Conservation (phyloP, 2,329 filamentous ascomycete species). For the Fusarium pseudograminearum region DNA sequence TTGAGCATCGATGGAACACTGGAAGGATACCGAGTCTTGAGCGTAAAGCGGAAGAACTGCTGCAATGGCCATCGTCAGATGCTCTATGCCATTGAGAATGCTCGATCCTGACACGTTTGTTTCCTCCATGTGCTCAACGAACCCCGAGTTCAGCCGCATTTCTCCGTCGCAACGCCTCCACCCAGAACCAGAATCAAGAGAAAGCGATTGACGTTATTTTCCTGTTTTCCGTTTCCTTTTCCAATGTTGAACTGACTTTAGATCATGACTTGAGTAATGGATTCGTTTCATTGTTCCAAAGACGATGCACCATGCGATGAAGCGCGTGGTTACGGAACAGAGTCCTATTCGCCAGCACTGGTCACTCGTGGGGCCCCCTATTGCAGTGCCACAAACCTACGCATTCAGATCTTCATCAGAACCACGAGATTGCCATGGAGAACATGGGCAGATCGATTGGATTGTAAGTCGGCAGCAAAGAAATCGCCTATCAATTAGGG, state of each 20-base stretch:
- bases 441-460: conserved; percentile 38
- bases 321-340: conserved; percentile 43
- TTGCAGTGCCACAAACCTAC: conserved; percentile 25
- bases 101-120: conserved; percentile 37
- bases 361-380: conserved; percentile 25
- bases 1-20: conserved; percentile 1
- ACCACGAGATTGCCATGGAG: conserved; percentile 14
- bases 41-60: conserved; percentile 1
- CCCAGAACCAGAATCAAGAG: conserved; percentile 41
- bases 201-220: conserved; percentile 42
- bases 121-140: conserved; percentile 23
- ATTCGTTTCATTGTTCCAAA: conserved; percentile 15
- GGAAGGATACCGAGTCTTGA: background rate
- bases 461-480: conserved; percentile 17
- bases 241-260: conserved; percentile 30
- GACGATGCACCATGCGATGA: conserved; percentile 16
- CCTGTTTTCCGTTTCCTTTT: conserved; percentile 20
- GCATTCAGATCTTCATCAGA: conserved; percentile 19
- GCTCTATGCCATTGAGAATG: conserved; percentile 34
- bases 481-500: conserved; percentile 24
- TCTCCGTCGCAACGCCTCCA: conserved; percentile 22
- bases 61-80: background rate
- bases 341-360: conserved; percentile 43
- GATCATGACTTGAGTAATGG: conserved; percentile 33
- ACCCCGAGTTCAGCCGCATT: conserved; percentile 28